Conservation (phyloP, 2,329 filamentous ascomycete species). For the Colletotrichum gloeosporioides region DNA sequence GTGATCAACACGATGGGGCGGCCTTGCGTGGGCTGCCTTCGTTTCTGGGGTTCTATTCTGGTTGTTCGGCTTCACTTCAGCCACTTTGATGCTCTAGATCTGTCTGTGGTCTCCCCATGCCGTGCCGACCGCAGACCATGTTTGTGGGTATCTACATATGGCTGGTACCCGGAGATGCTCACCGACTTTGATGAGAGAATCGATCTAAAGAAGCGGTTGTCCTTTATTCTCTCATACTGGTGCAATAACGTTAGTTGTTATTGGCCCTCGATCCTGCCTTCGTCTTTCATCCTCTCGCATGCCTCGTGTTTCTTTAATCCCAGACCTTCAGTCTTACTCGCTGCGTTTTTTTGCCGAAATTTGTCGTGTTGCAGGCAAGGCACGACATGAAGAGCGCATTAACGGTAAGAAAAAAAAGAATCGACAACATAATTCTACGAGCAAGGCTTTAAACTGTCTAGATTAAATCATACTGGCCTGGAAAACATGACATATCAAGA, state of each 20-base stretch:
- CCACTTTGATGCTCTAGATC: not conserved
- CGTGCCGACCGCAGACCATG: too few relatives aligned
- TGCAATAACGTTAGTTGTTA: not conserved
- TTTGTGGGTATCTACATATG: not conserved
- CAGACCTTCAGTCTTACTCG: too few relatives aligned
- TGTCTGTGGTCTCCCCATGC: rapidly evolving
- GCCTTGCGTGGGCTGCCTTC: not conserved
- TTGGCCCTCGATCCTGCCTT: not conserved
- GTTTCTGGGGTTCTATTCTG: not conserved
- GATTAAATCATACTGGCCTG: too few relatives aligned
- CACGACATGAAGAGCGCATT: not conserved
- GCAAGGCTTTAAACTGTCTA: not conserved
- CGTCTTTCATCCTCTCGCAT: not conserved
- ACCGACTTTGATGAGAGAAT: not conserved
- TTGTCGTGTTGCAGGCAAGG: not conserved
- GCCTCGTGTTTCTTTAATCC: too few relatives aligned
- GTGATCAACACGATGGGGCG: not conserved
- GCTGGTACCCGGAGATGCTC: too few relatives aligned
- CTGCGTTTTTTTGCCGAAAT: too few relatives aligned
- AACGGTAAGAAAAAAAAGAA: not conserved
- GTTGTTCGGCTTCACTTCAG: too few relatives aligned
- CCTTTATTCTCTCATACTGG: not conserved
- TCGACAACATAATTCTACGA: not conserved
- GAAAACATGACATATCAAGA: too few relatives aligned
- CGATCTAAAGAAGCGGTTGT: rapidly evolving